Percentiles rank a stretch among this genome's conserved stretches.
Conservation (phyloP, 2,329 filamentous ascomycete species). For the Madurella fahalii region DNA sequence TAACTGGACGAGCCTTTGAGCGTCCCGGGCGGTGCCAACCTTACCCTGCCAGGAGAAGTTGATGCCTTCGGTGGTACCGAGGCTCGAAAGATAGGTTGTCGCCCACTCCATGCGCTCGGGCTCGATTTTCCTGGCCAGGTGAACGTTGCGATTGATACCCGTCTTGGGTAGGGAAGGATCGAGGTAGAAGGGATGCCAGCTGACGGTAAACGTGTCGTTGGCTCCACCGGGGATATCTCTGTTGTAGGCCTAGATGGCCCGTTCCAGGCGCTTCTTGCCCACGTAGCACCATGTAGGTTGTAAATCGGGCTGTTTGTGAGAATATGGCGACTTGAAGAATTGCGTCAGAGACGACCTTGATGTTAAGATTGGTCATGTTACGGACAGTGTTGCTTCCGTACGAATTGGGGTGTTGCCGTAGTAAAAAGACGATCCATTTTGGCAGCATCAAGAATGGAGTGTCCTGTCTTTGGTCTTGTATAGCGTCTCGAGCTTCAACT, state of each 20-base stretch:
- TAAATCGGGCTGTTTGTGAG: constrained; percentile 2
- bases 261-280: constrained; percentile 70
- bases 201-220: constrained; percentile 66
- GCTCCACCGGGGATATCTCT: constrained; percentile 53
- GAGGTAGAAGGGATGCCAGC: constrained; percentile 78
- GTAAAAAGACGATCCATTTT: too few relatives aligned
- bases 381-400: neutral
- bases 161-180: constrained; percentile 56
- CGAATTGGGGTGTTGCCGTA: too few relatives aligned
- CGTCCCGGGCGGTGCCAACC: constrained; percentile 73
- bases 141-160: constrained; percentile 44
- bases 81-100: constrained; percentile 40
- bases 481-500: too few relatives aligned
- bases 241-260: constrained; percentile 65
- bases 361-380: constrained; percentile 68
- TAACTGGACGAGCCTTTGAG: constrained; percentile 71
- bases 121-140: constrained; percentile 64
- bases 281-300: constrained; percentile 61
- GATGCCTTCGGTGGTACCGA: constrained; percentile 66
- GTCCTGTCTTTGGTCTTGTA: too few relatives aligned
- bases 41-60: constrained; percentile 67
- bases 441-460: too few relatives aligned
- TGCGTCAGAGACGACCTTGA: constrained; percentile 76
- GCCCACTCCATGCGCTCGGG: constrained; percentile 42
- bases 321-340: constrained; percentile 38